These are phyloP conservation scores for Pogostemon cablin DNA, from an alignment of 257 asterid species.

Conservation along the genomic window DNA sequence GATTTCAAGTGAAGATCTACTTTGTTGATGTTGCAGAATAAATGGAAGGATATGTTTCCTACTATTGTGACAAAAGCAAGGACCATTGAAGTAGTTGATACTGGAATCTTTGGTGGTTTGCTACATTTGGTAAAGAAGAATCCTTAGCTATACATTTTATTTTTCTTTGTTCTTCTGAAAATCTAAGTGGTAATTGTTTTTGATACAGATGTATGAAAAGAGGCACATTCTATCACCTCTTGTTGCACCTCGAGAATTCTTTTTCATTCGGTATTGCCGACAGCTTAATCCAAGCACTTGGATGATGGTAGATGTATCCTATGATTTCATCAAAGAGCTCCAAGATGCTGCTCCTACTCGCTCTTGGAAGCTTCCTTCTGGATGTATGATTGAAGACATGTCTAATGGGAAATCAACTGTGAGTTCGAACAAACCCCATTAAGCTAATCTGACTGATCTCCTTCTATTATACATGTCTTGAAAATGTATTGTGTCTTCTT, in stretches of 20 bases:
- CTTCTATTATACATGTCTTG: not conserved
- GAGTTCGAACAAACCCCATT: constrained; percentile 13
- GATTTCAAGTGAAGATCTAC: not conserved
- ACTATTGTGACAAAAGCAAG: constrained; percentile 55
- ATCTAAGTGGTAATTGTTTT: constrained; percentile 2
- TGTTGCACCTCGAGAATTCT: constrained; percentile 71
- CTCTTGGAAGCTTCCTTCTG: constrained; percentile 76
- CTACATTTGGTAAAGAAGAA: constrained; percentile 48
- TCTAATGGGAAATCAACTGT: constrained; percentile 63
- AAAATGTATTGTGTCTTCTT: not conserved
- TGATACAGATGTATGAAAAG: constrained; percentile 64
- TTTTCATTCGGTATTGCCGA: constrained; percentile 55
- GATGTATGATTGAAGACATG: constrained; percentile 66
- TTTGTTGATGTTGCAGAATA: constrained; percentile 43
- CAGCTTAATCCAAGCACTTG: constrained; percentile 57
- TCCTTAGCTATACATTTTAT: not conserved
- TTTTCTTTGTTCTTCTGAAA: not conserved
- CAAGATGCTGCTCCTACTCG: constrained; percentile 44
- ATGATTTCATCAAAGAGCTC: constrained; percentile 46
- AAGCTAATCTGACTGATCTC: not conserved
- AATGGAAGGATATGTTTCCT: constrained; percentile 67
- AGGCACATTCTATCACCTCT: constrained; percentile 71
- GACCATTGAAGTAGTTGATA: constrained; percentile 52
- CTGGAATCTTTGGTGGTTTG: constrained; percentile 50
- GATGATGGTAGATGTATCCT: constrained; percentile 65